Evolutionary conservation across 306 rosid genomes (phyloP), one percentile per base, ranked within the genome.

Genomic region (Potentilla sterilis): DNA sequence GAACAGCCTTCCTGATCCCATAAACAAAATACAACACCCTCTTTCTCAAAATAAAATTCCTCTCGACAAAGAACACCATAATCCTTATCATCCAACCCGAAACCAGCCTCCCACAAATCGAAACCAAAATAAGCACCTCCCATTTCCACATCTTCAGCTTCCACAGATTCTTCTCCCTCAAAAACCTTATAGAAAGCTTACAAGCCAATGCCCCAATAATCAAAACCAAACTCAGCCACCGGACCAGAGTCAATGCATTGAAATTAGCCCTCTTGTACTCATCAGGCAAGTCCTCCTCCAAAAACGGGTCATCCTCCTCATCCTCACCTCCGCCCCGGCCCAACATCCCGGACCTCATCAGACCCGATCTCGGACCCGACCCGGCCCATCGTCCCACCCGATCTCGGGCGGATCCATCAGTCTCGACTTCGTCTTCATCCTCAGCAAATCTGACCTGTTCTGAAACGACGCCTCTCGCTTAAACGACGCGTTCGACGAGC

Each of bases 81-180:
- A 91, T 69, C 40, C 84, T 77, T 14, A 91, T 85, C 34, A 84
- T 79, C 98, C 98, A 93, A 69, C 87, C 97, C 12, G 98, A 93
- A 4, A 93, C 93, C 82, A 93, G 82, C 24, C 97, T 72, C 5
- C 98, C 98, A 67, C 96, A 93, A 1, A 93, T 93, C 67, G 91
- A 41, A 62, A 91, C 89, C 81, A 91, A 40, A 75, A 93, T 9
- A 88, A 91, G 51, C 5, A 93, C 83, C 78, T 93, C 97, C 98
- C 98, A 93, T 82, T 89, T 91, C 98, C 98, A 93, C 24, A 93
- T 13, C 37, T 51, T 72, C 21, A 93, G 80, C 46, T 89, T 77
- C 97, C 96, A 91, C 34, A 87, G 68, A 24, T 77, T 44, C 79
- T 72, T 84, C 1, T 55, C 4, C 73, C 90, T 81, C 74, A 93